phyloP scores from a whole-genome alignment of 2,329 filamentous ascomycete genomes.

The Fonsecaea multimorphosa region DNA sequence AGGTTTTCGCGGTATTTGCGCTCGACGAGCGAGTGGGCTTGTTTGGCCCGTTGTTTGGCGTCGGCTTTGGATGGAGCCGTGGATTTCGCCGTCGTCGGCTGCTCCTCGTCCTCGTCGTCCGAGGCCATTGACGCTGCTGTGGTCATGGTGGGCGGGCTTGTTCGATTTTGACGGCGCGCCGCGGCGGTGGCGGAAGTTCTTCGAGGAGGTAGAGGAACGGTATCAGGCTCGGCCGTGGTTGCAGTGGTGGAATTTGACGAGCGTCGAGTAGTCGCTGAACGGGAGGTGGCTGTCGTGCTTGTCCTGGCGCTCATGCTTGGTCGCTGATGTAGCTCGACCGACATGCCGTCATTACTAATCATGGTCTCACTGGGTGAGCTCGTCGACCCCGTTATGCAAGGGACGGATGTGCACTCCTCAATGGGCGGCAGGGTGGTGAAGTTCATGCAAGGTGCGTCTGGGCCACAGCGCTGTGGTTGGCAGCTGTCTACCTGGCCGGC shows the following conservation, averaged over 20 bases:
- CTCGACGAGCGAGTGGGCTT: conserved; percentile 40
- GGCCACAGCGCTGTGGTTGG: conserved; percentile 37
- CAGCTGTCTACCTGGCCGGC: conserved; percentile 37
- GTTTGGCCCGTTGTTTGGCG: conserved; percentile 37
- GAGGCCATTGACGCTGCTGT: conserved; percentile 16
- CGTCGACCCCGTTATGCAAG: conserved; percentile 30
- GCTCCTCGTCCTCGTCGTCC: conserved; percentile 26
- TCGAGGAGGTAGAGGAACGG: conserved; percentile 30
- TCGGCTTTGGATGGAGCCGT: conserved; percentile 34
- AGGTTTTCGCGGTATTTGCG: conserved; percentile 41
- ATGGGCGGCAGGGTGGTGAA: conserved; percentile 39
- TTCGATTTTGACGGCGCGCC: conserved; percentile 19
- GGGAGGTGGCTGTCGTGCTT: conserved; percentile 19
- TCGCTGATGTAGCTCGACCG: conserved; percentile 30
- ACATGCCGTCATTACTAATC: conserved; percentile 34
- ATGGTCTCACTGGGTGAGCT: conserved; percentile 33
- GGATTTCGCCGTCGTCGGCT: conserved; percentile 24
- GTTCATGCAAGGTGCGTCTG: conserved; percentile 39
- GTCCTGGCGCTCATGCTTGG: conserved; percentile 29
- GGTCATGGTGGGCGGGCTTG: conserved; percentile 12
- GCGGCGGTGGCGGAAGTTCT: conserved; percentile 15
- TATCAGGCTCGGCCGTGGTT: conserved; percentile 17
- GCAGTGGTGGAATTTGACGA: conserved; percentile 30
- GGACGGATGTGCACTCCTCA: conserved; percentile 39
- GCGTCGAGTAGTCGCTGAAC: conserved; percentile 22